A percentile compares a stretch with the other conserved stretches of the same genome.
phyloP scores from a whole-genome alignment of 78 protist species.

The Protostelium mycophagum region DNA sequence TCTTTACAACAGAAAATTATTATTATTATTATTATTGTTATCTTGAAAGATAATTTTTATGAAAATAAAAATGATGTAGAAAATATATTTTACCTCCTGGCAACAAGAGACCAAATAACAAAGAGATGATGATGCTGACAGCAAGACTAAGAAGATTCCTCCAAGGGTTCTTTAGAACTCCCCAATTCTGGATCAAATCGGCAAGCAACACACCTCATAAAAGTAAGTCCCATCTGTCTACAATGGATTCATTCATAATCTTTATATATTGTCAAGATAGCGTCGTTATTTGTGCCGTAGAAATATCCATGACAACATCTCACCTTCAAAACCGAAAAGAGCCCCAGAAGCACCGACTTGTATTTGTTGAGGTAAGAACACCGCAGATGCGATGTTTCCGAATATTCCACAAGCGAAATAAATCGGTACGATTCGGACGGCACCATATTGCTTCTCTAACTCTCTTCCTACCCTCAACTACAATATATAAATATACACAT shows the following conservation, averaged over 20 bases:
- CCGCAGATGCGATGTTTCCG: slow-evolving; percentile 45
- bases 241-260: background rate
- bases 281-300: no score
- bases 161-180: slow-evolving; percentile 24
- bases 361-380: slow-evolving; percentile 39
- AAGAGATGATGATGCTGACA: slow-evolving; percentile 34
- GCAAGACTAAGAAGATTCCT: slow-evolving; percentile 25
- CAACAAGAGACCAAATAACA: slow-evolving; percentile 42
- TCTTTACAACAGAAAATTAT: background rate
- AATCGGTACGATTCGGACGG: slow-evolving; percentile 58
- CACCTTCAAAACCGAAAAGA: slow-evolving; percentile 38
- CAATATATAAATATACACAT: background rate
- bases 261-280: no score
- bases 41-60: no score
- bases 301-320: background rate
- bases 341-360: slow-evolving; percentile 67
- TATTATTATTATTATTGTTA: background rate
- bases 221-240: background rate
- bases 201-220: slow-evolving; percentile 32
- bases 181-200: slow-evolving; percentile 47
- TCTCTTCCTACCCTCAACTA: slow-evolving; percentile 23
- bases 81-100: slow-evolving; percentile 52
- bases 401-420: slow-evolving; percentile 48
- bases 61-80: slow-evolving; percentile 25
- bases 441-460: slow-evolving; percentile 45